Percentiles rank a stretch among this genome's conserved stretches.
Evolutionary conservation across 2,329 filamentous ascomycete species (phyloP).

Genomic region (Aureobasidium sp.): DNA sequence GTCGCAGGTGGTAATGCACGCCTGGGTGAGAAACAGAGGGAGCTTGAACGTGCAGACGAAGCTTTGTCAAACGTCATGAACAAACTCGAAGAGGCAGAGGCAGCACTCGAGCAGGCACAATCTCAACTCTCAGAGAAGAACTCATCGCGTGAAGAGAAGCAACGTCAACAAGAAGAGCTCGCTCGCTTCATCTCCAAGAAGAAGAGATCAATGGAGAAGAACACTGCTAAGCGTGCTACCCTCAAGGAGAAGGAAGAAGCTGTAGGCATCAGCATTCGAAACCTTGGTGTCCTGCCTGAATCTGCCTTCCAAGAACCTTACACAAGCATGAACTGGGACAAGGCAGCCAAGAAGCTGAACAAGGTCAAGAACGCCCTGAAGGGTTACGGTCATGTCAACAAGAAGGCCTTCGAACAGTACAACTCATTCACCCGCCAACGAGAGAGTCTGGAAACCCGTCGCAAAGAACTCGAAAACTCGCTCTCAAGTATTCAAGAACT

Average conservation of each 20-base stretch:
- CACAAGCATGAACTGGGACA: constrained; percentile 70
- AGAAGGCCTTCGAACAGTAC: constrained; percentile 98
- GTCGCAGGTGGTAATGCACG: constrained; percentile 48
- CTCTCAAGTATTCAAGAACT: constrained; percentile 86
- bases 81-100: constrained; percentile 68
- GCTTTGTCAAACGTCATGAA: constrained; percentile 58
- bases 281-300: constrained; percentile 86
- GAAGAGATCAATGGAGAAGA: constrained; percentile 87
- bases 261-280: constrained; percentile 80
- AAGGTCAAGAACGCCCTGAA: constrained; percentile 90
- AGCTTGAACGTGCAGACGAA: constrained; percentile 71
- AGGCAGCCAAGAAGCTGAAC: constrained; percentile 60
- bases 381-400: constrained; percentile 97
- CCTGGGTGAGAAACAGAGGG: constrained; percentile 70
- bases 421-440: constrained; percentile 93
- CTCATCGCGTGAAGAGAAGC: constrained; percentile 54
- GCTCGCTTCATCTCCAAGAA: constrained; percentile 72
- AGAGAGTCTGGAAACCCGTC: constrained; percentile 74
- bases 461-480: constrained; percentile 78
- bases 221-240: constrained; percentile 77
- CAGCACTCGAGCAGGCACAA: constrained; percentile 56
- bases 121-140: constrained; percentile 52
- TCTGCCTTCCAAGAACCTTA: constrained; percentile 84
- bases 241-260: constrained; percentile 71
- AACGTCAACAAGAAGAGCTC: constrained; percentile 67